These are phyloP conservation scores for Cryphonectria carpinicola DNA, from an alignment of 2,329 filamentous ascomycete genomes.

Conservation along the genomic window DNA sequence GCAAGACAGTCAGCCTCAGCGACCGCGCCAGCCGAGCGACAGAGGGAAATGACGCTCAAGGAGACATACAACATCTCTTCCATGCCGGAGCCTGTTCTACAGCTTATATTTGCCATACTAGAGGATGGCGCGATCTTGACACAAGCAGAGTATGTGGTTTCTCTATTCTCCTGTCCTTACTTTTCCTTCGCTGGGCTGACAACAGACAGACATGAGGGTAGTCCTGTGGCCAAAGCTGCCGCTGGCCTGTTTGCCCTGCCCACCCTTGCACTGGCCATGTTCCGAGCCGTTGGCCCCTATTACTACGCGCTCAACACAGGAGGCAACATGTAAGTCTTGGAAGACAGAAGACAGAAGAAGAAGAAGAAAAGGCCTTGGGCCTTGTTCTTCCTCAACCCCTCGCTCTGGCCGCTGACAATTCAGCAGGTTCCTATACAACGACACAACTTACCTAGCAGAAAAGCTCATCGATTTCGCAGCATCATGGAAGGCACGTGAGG, in stretches of 20 bases:
- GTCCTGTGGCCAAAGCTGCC: conserved; percentile 69
- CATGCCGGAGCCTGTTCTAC: conserved; percentile 78
- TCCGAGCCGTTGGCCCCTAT: conserved; percentile 74
- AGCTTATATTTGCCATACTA: conserved; percentile 62
- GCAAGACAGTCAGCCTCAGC: conserved; percentile 28
- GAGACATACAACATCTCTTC: conserved; percentile 90
- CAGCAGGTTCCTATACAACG: conserved; percentile 67
- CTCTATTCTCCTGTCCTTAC: neutral
- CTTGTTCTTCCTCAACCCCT: too few relatives aligned
- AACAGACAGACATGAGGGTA: conserved; percentile 45
- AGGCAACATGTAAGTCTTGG: conserved; percentile 64
- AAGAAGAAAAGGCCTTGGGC: too few relatives aligned
- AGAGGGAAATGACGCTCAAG: conserved; percentile 73
- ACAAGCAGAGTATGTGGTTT: conserved; percentile 45
- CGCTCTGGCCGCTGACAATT: neutral
- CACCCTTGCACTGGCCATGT: conserved; percentile 75
- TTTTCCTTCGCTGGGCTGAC: conserved; percentile 23
- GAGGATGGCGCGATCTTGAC: conserved; percentile 67
- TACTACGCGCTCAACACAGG: conserved; percentile 68
- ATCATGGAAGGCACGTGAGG: conserved; percentile 57
- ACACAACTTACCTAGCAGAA: conserved; percentile 66
- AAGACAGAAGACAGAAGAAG: neutral
- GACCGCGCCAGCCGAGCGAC: conserved; percentile 34
- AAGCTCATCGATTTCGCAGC: conserved; percentile 53
- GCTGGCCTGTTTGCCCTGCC: conserved; percentile 73